Conservation (phyloP, 371 early-diverging fungal species). For the Mortierella sp. region DNA sequence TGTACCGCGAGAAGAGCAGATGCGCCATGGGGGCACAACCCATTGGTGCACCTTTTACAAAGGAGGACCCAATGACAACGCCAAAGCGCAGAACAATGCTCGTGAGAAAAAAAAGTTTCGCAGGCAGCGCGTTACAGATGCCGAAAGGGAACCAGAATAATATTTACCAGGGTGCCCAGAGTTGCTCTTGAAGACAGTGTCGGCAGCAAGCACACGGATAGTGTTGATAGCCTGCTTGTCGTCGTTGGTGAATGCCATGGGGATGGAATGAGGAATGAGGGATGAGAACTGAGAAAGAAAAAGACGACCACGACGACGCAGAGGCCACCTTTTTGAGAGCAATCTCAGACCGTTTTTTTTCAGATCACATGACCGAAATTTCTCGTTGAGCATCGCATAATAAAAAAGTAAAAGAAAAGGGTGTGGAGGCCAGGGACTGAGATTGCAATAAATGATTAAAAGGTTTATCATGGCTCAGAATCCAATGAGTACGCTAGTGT, state of each 20-base stretch:
- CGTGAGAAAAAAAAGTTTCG: conserved; percentile 18
- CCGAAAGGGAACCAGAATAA: background rate
- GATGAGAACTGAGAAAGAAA: background rate
- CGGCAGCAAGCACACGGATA: conserved; percentile 93
- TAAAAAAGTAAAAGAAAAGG: too few relatives aligned
- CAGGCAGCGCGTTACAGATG: background rate
- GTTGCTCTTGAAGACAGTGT: conserved; percentile 94
- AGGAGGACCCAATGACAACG: background rate
- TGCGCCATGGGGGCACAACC: conserved; percentile 98
- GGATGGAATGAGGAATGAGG: conserved; percentile 6
- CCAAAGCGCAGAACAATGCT: background rate
- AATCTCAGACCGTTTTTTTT: too few relatives aligned
- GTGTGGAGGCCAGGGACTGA: too few relatives aligned
- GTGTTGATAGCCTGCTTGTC: conserved; percentile 89
- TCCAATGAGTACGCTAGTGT: too few relatives aligned
- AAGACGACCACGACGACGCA: background rate
- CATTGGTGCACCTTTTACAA: conserved; percentile 88
- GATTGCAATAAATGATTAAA: too few relatives aligned
- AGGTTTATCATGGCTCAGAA: too few relatives aligned
- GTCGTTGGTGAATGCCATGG: conserved; percentile 62
- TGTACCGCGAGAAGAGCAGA: conserved; percentile 87
- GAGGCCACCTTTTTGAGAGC: too few relatives aligned
- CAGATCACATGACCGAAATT: too few relatives aligned
- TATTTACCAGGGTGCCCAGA: conserved; percentile 98
- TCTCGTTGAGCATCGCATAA: too few relatives aligned